Conservation (phyloP, 169 alveolate genomes). For the Plasmodium malariae region DNA sequence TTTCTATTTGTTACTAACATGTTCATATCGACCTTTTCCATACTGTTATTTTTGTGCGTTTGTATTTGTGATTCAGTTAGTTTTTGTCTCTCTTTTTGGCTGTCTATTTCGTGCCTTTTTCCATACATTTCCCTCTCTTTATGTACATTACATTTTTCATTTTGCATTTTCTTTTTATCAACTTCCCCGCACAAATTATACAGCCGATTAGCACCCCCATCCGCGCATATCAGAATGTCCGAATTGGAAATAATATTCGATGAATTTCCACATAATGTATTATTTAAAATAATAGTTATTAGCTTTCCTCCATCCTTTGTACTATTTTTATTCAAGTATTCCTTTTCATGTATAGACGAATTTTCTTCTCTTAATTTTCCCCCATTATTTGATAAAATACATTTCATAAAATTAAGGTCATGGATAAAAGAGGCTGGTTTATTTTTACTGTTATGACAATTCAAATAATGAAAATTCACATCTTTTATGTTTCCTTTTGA, state of each 20-base stretch:
- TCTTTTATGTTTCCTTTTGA: not conserved
- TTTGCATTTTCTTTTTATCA: constrained; percentile 7
- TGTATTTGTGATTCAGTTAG: not conserved
- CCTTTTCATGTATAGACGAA: not conserved
- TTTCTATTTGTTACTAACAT: not conserved
- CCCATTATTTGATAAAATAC: constrained; percentile 46
- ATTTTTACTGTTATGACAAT: not conserved
- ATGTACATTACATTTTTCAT: not conserved
- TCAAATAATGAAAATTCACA: not conserved
- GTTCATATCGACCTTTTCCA: not conserved
- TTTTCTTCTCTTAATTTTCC: not conserved
- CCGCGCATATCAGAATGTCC: constrained; percentile 71
- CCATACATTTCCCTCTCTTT: not conserved
- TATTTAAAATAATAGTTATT: constrained; percentile 61
- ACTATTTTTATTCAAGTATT: not conserved
- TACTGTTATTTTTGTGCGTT: not conserved
- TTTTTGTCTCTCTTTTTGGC: not conserved
- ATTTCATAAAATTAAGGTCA: constrained; percentile 70
- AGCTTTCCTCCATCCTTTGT: constrained; percentile 5
- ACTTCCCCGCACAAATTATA: constrained; percentile 22
- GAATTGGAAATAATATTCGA: constrained; percentile 40
- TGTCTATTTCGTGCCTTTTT: not conserved
- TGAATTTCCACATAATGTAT: constrained; percentile 17
- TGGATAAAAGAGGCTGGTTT: constrained; percentile 1
- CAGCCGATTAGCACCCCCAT: constrained; percentile 75